These are phyloP conservation scores for Oryza longistaminata DNA, from an alignment of 176 grass and related monocot species.

Conservation along the genomic window DNA sequence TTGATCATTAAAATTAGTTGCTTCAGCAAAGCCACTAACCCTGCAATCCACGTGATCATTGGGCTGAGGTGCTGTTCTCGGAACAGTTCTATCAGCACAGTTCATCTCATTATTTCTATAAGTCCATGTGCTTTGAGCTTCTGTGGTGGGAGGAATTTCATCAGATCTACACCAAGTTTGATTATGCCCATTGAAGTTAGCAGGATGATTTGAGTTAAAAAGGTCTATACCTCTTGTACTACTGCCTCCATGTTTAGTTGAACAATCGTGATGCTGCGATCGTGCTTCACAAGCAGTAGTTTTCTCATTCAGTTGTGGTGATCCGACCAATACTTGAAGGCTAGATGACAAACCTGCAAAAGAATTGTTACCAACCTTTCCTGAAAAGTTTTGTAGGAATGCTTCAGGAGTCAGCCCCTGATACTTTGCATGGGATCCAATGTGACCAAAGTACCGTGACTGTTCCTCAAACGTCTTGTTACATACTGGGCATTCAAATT, in stretches of 20 bases:
- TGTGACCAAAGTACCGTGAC: constrained; percentile 67
- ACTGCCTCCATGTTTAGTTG: constrained; percentile 39
- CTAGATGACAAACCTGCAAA: constrained; percentile 34
- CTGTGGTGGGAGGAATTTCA: constrained; percentile 14
- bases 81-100: constrained; percentile 27
- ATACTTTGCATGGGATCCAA: constrained; percentile 75
- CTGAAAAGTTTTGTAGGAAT: constrained; percentile 34
- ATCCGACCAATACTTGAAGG: constrained; percentile 36
- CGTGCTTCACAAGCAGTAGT: constrained; percentile 11
- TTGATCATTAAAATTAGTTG: constrained; percentile 37
- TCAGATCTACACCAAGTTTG: constrained; percentile 34
- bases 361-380: constrained; percentile 35
- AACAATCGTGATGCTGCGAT: constrained; percentile 32
- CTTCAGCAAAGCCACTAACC: constrained; percentile 29
- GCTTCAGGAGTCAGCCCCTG: constrained; percentile 61
- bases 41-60: constrained; percentile 39
- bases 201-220: constrained; percentile 32
- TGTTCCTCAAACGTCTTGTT: constrained; percentile 67
- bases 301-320: constrained; percentile 30
- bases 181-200: constrained; percentile 33
- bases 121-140: constrained; percentile 27
- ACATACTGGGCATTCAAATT: constrained; percentile 82
- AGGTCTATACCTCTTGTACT: constrained; percentile 34
- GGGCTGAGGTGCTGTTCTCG: constrained; percentile 20
- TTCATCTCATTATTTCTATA: constrained; percentile 30